Evolutionary conservation across 1,284 basidiomycete species (phyloP), one percentile per base, ranked within the genome.

Genomic region (Trichosporon sp.): DNA sequence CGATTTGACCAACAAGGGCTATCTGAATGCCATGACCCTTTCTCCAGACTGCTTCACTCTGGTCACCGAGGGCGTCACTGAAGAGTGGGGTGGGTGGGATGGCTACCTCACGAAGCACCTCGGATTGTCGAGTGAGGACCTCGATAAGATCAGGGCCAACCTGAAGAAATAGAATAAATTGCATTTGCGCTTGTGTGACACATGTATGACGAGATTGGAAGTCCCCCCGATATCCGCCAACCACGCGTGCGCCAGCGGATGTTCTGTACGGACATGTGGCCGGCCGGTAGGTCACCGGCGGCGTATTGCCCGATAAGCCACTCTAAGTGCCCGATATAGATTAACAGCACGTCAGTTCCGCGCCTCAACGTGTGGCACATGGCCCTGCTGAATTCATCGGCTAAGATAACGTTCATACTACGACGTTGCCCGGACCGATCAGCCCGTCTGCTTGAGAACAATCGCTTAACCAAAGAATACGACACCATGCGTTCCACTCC

Each of bases 81-180:
- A 63, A 25, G 23, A 21, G 64, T 64, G 60, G 21, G 66, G 66
- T 31, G 58, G 60, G 14, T 65, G 64, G 60, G 64, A 68, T 13
- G 60, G 40, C n/a, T 68, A 65, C 33, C 31, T 65, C 7, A 13
- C 14, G 7, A 9, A 27, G 25, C 21, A 54, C 29, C 64, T 68
- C 7, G 64, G 62, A 1, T 65, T 68, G 19, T 29, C 32, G 3
- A 54, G 61, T 2, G 58, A 31, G 9, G 62, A 65, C 29, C 29
- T 68, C 2, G 49, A 44, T 33, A 57, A 11, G 37, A 68, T 68
- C 27, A 63, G 37, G 54, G 14, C 7, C 11, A 65, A 68, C 52
- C 57, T 68, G 11, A 54, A n/a, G 49, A 54, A 54, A 8, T 54
- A 29, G 49, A 44, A 25, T 29, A 54, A 29, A 29, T 16, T 54